These are phyloP conservation scores for Beta vulgaris DNA, from an alignment of 148 eudicot genomes.

Conservation along the genomic window DNA sequence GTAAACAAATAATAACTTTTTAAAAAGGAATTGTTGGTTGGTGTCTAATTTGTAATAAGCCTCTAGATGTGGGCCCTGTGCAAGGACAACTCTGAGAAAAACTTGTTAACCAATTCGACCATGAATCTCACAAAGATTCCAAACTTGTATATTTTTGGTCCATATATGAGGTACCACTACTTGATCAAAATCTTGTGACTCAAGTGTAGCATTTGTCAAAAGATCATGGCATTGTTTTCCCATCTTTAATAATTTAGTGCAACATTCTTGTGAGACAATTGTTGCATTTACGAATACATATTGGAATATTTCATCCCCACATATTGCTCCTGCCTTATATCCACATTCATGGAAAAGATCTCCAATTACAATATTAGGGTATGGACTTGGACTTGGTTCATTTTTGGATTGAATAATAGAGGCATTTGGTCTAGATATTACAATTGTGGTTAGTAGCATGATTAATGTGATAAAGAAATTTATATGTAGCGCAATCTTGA, in stretches of 20 bases:
- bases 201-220: neutral
- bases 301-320: constrained; percentile 10
- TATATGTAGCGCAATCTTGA: neutral
- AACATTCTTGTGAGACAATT: neutral
- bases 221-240: constrained; percentile 2
- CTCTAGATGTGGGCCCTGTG: too few relatives aligned
- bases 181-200: neutral
- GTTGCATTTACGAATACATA: neutral
- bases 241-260: constrained; percentile 6
- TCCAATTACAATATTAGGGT: neutral
- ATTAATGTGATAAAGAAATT: neutral
- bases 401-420: neutral
- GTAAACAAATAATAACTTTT: too few relatives aligned
- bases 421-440: constrained; percentile 2
- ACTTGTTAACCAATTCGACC: constrained; percentile 3
- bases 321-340: neutral
- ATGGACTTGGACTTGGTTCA: constrained; percentile 5
- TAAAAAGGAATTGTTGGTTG: too few relatives aligned
- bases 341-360: neutral
- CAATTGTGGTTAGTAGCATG: constrained; percentile 1
- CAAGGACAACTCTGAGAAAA: too few relatives aligned
- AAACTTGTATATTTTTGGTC: neutral
- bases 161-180: neutral
- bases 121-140: neutral
- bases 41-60: too few relatives aligned